Conservation (phyloP, 1,139 yeast species). For the Suhomyces taliae region DNA sequence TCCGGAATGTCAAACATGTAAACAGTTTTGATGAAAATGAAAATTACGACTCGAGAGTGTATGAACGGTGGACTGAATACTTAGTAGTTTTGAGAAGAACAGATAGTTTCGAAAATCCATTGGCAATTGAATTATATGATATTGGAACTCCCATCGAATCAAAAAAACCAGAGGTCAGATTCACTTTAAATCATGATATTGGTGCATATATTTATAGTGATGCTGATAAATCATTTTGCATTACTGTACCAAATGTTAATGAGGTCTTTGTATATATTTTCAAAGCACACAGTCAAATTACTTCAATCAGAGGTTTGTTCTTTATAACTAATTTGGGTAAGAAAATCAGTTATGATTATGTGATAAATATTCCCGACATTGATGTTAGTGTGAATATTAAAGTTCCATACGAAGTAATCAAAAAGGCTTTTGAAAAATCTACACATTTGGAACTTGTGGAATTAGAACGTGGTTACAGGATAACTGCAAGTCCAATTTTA, state of each 20-base stretch:
- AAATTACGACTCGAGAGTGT: slow-evolving; percentile 51
- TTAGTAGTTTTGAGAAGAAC: slow-evolving; percentile 65
- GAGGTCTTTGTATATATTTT: slow-evolving; percentile 49
- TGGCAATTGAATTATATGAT: slow-evolving; percentile 63
- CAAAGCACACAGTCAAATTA: slow-evolving; percentile 50
- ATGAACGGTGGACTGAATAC: slow-evolving; percentile 79
- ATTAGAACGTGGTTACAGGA: slow-evolving; percentile 33
- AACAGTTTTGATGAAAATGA: slow-evolving; percentile 41
- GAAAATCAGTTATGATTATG: slow-evolving; percentile 24
- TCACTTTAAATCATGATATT: slow-evolving; percentile 23
- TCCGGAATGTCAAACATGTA: slow-evolving; percentile 15
- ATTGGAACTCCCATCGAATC: slow-evolving; percentile 31
- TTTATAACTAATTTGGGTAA: slow-evolving; percentile 50
- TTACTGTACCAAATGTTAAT: slow-evolving; percentile 37
- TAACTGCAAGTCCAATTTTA: slow-evolving; percentile 33
- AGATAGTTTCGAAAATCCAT: slow-evolving; percentile 46
- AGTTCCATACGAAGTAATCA: slow-evolving; percentile 31
- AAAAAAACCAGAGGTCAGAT: slow-evolving; percentile 25
- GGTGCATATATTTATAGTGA: slow-evolving; percentile 58
- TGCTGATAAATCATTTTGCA: slow-evolving; percentile 66
- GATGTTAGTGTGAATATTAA: slow-evolving; percentile 45
- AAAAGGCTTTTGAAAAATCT: slow-evolving; percentile 13
- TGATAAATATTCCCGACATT: slow-evolving; percentile 53
- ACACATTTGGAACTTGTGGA: slow-evolving; percentile 15
- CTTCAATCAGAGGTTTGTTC: slow-evolving; percentile 63